Conservation (phyloP, 2,329 filamentous ascomycete genomes). For the Penicillium psychrosexuale region DNA sequence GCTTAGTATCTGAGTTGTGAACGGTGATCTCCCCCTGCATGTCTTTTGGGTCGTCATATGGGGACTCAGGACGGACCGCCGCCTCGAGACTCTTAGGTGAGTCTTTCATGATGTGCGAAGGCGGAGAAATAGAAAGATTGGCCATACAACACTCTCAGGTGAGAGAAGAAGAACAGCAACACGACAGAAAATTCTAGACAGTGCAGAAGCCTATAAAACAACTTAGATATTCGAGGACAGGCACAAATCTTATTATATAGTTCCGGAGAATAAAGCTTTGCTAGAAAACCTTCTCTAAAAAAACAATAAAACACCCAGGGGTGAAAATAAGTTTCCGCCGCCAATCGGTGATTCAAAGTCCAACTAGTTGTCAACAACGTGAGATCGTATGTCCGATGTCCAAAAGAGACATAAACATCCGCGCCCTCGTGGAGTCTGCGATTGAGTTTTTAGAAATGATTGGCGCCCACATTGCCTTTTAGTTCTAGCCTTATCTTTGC, state of each 20-base stretch:
- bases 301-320: background rate
- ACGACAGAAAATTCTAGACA: background rate
- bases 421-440: background rate
- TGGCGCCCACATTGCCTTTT: background rate
- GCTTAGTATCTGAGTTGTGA: conserved; percentile 12
- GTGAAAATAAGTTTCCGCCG: background rate
- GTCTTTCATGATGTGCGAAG: conserved; percentile 4
- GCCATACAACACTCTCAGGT: background rate
- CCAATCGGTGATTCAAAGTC: background rate
- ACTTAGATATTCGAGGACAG: background rate
- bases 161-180: background rate
- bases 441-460: background rate
- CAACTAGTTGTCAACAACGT: background rate
- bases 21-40: conserved; percentile 8
- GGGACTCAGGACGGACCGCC: background rate
- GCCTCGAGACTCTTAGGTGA: conserved; percentile 8
- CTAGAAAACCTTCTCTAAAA: background rate
- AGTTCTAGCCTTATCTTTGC: background rate
- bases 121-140: background rate
- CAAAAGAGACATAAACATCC: background rate
- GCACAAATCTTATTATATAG: background rate
- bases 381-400: background rate
- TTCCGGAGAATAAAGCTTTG: background rate
- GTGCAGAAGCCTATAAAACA: background rate
- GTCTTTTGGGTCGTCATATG: conserved; percentile 11